Evolutionary conservation across 805 yeast genomes (phyloP), one percentile per base, ranked within the genome.

Genomic region (Candida nanaspora): DNA sequence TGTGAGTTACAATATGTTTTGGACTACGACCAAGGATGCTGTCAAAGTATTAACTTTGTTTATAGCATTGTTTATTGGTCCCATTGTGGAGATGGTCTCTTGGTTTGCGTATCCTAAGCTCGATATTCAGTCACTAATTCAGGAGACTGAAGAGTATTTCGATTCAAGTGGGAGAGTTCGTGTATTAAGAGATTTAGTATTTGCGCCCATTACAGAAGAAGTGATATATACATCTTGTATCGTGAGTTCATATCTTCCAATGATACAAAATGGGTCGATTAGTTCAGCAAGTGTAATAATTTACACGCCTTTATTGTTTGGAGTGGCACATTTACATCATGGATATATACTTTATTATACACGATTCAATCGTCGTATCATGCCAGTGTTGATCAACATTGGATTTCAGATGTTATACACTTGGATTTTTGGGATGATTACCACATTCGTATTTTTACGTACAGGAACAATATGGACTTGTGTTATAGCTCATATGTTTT

Each of bases 131-230:
- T 18, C 16, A 5, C 8, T 38, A 10, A 39, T 22, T 3, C 8
- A 41, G 13, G 27, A 44, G 29, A 20, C 33, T 18, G 19, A 40
- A 33, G 41, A 46, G 20, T 34, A 38, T 16, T 41, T 43, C 3
- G 23, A 35, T 6, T 30, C 14, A 4, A 18, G 16, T 3, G 14
- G 19, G 10, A 18, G 34, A 31, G 11, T 74, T 4, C 56, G 59
- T 21, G 77, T 78, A 1, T 27, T 77, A 20, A 59, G 93, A 43
- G 79, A 82, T 53, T 67, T 76, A 36, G 41, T 83, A 0, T 63
- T 82, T 31, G 95, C 88, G 0, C 96, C 96, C 4, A 78, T n/a
- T n/a, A n/a, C 91, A 0, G 96, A 86, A 55, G 96, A 86, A 53
- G 46, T 85, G 23, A 72, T 84, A 2, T 86, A 79, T 54, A 66